Conservation (phyloP, 1,139 yeast species). For the Candida mesenterica region DNA sequence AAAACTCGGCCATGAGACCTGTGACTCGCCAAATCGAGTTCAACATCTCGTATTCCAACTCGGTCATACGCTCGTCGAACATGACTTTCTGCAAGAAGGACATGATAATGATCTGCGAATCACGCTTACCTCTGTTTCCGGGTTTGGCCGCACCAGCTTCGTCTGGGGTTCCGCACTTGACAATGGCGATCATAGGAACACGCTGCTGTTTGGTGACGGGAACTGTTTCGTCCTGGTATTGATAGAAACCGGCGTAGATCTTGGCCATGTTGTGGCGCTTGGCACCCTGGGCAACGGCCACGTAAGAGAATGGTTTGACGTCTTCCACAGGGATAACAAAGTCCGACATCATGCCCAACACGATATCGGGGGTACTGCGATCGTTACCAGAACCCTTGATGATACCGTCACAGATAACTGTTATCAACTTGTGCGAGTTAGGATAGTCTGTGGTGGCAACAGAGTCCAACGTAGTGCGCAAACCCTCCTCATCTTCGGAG, state of each 20-base stretch:
- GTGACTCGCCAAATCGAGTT: slow-evolving; percentile 81
- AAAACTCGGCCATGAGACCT: slow-evolving; percentile 83
- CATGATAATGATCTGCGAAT: slow-evolving; percentile 93
- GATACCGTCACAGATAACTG: slow-evolving; percentile 89
- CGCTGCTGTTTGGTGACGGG: slow-evolving; percentile 83
- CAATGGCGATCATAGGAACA: slow-evolving; percentile 79
- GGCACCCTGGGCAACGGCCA: slow-evolving; percentile 90
- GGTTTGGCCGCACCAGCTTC: slow-evolving; percentile 83
- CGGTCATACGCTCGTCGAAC: slow-evolving; percentile 97
- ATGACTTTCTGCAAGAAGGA: slow-evolving; percentile 86
- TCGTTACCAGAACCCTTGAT: slow-evolving; percentile 94
- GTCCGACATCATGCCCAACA: slow-evolving; percentile 83
- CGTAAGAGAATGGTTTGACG: slow-evolving; percentile 79
- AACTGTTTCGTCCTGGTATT: slow-evolving; percentile 70
- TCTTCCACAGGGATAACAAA: slow-evolving; percentile 68
- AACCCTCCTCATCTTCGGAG: slow-evolving; percentile 85
- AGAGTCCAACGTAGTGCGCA: slow-evolving; percentile 87
- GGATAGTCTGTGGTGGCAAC: slow-evolving; percentile 92
- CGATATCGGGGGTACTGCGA: slow-evolving; percentile 83
- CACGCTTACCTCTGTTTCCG: slow-evolving; percentile 98
- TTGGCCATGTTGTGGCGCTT: slow-evolving; percentile 98
- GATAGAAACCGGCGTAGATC: slow-evolving; percentile 86
- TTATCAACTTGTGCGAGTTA: slow-evolving; percentile 82
- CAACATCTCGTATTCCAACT: slow-evolving; percentile 80
- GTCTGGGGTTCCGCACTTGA: slow-evolving; percentile 89